Percentiles rank a stretch among this genome's conserved stretches.
Conservation (phyloP, 2,329 filamentous ascomycete genomes). For the Penicillium italicum region DNA sequence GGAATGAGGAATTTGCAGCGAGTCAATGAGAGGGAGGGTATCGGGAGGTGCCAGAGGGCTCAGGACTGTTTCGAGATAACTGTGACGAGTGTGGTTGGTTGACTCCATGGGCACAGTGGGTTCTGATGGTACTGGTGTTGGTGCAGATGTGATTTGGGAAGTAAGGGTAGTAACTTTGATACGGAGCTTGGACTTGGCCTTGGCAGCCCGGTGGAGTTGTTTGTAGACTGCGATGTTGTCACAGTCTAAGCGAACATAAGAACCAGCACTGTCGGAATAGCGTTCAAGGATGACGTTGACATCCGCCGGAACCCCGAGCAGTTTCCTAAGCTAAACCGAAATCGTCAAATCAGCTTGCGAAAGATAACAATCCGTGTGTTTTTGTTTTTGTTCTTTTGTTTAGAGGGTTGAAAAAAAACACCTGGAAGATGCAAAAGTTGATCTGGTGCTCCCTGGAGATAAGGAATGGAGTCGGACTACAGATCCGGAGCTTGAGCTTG, state of each 20-base stretch:
- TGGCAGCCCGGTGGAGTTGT: constrained; percentile 92
- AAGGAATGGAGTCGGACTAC: constrained; percentile 20
- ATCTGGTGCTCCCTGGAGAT: constrained; percentile 13
- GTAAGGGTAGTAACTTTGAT: constrained; percentile 68
- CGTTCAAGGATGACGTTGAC: constrained; percentile 73
- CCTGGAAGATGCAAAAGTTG: neutral
- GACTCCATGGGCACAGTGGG: constrained; percentile 10
- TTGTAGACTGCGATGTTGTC: constrained; percentile 84
- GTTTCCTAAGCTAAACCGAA: constrained; percentile 60
- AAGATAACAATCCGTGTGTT: neutral
- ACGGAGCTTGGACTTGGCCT: constrained; percentile 96
- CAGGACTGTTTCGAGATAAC: constrained; percentile 44
- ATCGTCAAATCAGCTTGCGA: constrained; percentile 12
- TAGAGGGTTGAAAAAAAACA: neutral
- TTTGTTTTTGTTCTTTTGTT: neutral
- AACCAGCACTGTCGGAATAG: constrained; percentile 86
- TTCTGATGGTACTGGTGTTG: constrained; percentile 14
- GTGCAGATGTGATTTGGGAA: constrained; percentile 32
- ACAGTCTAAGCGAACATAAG: constrained; percentile 75
- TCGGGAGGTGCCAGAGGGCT: constrained; percentile 23
- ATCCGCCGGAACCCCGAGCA: constrained; percentile 62
- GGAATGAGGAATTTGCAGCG: neutral
- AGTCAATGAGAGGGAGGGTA: constrained; percentile 5
- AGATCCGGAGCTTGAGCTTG: constrained; percentile 28
- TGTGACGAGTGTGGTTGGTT: constrained; percentile 29